Percentiles rank a stretch among this genome's conserved stretches.
These are phyloP conservation scores for Hypericum androsaemum DNA, from an alignment of 345 rosid species.

Conservation along the genomic window DNA sequence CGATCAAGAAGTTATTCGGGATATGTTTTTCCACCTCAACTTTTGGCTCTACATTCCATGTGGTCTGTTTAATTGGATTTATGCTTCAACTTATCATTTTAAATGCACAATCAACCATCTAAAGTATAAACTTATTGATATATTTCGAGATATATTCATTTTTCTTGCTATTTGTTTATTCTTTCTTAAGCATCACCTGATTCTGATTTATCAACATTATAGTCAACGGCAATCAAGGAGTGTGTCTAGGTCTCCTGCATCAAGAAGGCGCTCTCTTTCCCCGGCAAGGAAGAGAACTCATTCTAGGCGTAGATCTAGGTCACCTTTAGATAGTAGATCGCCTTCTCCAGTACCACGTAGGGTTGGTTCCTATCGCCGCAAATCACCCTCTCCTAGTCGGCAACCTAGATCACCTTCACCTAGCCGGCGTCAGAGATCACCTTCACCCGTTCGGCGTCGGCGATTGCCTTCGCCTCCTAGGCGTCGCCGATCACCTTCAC, in stretches of 20 bases:
- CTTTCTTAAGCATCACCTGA: conserved; percentile 6
- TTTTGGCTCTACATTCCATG: not conserved
- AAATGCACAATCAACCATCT: too few species aligned
- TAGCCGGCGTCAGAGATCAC: conserved; percentile 14
- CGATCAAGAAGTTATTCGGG: conserved; percentile 55
- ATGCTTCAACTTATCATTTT: not conserved
- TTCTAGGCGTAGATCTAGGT: conserved; percentile 47
- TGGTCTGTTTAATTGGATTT: conserved; percentile 4
- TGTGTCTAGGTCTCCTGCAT: conserved; percentile 51
- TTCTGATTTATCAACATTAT: conserved; percentile 6
- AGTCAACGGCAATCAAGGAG: conserved; percentile 57
- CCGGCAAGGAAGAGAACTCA: conserved; percentile 38
- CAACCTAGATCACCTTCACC: conserved; percentile 27
- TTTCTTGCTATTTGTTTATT: not conserved
- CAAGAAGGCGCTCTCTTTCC: conserved; percentile 27
- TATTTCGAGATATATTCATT: not conserved
- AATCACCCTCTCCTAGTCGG: conserved; percentile 13
- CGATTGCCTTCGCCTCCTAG: conserved; percentile 19
- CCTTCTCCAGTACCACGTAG: conserved; percentile 34
- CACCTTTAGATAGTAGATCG: conserved; percentile 28
- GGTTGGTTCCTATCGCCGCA: conserved; percentile 12
- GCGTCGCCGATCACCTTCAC: conserved; percentile 25
- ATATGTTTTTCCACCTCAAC: conserved; percentile 24
- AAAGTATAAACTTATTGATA: too few species aligned
- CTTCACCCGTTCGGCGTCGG: conserved; percentile 14